Base-by-base conservation (phyloP, 2,329 filamentous ascomycete genomes). In the Arachnopeziza araneosa region DNA sequence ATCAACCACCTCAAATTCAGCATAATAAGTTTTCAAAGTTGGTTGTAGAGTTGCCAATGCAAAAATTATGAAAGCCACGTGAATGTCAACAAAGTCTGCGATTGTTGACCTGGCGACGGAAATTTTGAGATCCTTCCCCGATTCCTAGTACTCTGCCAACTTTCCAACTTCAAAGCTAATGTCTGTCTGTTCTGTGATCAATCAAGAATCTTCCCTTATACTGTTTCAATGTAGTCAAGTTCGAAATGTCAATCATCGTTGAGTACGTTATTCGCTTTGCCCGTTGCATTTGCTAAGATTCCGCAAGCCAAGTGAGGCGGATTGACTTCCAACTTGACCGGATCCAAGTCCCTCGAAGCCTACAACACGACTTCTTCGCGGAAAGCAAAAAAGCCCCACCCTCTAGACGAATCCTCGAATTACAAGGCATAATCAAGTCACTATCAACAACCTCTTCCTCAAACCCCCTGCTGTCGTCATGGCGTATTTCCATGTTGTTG, bases 381-480 rank as follows among this genome's bases (percentile, higher is more conserved):
- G 62, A 67, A 44, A 67, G 52, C 48, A 63, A 61, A 12, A 63
- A 63, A 68, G 55, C 70, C 65, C 75, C 80, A 63, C 64, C 68
- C 61, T 81, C 80, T 22, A 79, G 81, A 24, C 76, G 84, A 56
- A 76, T 87, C 66, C 76, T 83, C 72, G 79, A 86, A 57, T 77
- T 96, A 49, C 82, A 92, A 65, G 78, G 76, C 60, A 83, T 92
- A 58, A 83, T 90, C 68, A 87, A 88, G 73, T 79, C 84, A 2
- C 76, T 96, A 17, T 93, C 90, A 22, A 84, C 87, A 3, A 85
- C 85, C 1, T 84, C 87, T 0, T 83, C 85, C 2, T 84, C 86
- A 5, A 80, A 82, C 56, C 78, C 84, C 32, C 76, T 90, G 7
- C 75, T 92, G n/a, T 76, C 84, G 2, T 73, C 83, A 23, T 75